phyloP scores from a whole-genome alignment of 768 basidiomycete species.

The Xerocomus spinulosus region DNA sequence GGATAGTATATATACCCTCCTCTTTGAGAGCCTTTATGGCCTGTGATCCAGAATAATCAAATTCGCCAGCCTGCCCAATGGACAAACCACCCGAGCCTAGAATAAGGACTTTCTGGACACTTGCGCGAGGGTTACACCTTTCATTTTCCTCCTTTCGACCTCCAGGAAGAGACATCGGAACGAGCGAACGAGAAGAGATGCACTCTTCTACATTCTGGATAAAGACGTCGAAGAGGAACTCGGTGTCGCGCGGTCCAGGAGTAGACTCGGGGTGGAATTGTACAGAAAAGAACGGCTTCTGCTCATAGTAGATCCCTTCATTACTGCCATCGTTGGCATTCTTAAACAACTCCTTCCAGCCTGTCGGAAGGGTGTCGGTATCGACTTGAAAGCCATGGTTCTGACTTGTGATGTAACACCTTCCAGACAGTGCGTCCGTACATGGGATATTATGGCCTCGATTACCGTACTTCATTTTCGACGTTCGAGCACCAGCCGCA shows the following conservation, averaged over 20 bases:
- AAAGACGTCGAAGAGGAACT: slow-evolving; percentile 98
- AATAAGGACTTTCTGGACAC: slow-evolving; percentile 91
- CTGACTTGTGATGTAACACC: slow-evolving; percentile 99
- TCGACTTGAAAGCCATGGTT: slow-evolving; percentile 99
- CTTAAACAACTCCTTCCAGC: slow-evolving; percentile 92
- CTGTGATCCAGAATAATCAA: slow-evolving; percentile 99
- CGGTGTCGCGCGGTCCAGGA: slow-evolving; percentile 95
- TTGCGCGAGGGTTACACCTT: slow-evolving; percentile 58
- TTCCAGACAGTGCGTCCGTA: slow-evolving; percentile 85
- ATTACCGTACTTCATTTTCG: slow-evolving; percentile 99
- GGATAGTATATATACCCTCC: slow-evolving; percentile 98
- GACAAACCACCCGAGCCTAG: slow-evolving; percentile 96
- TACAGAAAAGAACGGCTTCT: slow-evolving; percentile 96
- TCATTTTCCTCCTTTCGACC: slow-evolving; percentile 84
- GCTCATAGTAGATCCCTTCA: slow-evolving; percentile 92
- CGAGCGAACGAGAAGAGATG: slow-evolving; percentile 48
- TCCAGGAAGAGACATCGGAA: slow-evolving; percentile 66
- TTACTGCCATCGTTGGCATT: slow-evolving; percentile 98
- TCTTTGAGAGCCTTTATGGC: slow-evolving; percentile 99
- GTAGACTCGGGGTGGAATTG: slow-evolving; percentile 99
- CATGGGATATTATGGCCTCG: slow-evolving; percentile 99
- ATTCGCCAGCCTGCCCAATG: slow-evolving; percentile 98
- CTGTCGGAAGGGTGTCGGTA: slow-evolving; percentile 63
- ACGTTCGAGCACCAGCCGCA: slow-evolving; percentile 89
- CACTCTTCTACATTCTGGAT: slow-evolving; percentile 81